Conservation (phyloP, 1,139 yeast genomes). For the Meyerozyma carpophila region DNA sequence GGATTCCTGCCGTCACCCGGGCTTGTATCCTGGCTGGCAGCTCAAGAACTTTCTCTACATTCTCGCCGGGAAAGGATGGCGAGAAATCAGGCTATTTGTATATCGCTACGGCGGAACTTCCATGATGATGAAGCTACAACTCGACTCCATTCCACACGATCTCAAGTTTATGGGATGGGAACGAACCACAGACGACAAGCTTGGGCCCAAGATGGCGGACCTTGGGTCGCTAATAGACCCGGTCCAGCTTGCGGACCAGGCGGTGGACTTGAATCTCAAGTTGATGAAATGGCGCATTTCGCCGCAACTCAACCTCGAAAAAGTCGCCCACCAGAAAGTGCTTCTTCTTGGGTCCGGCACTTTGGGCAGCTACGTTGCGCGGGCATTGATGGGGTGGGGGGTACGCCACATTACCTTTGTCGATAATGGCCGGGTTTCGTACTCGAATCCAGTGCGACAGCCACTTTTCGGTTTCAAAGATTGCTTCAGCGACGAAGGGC, state of each 20-base stretch:
- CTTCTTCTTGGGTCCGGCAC: constrained; percentile 95
- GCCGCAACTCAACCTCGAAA: constrained; percentile 69
- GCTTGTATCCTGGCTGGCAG: constrained; percentile 51
- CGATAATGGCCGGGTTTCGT: constrained; percentile 84
- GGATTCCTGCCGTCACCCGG: constrained; percentile 51
- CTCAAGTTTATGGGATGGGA: constrained; percentile 80
- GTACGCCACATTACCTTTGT: constrained; percentile 78
- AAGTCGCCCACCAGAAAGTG: constrained; percentile 54
- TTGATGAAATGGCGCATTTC: constrained; percentile 96
- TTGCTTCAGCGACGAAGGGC: constrained; percentile 54
- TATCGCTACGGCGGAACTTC: constrained; percentile 25
- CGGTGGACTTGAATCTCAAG: constrained; percentile 83
- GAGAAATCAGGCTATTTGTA: constrained; percentile 34
- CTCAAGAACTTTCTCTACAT: constrained; percentile 61
- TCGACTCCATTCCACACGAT: constrained; percentile 12
- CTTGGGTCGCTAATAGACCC: constrained; percentile 81
- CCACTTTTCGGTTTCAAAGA: constrained; percentile 77
- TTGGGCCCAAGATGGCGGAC: constrained; percentile 80
- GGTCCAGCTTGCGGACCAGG: constrained; percentile 74
- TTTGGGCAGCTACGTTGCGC: constrained; percentile 82
- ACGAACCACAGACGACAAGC: constrained; percentile 62
- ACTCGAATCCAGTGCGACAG: constrained; percentile 93
- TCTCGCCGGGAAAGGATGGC: constrained; percentile 37
- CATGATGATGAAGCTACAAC: constrained; percentile 15
- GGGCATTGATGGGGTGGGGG: constrained; percentile 93